Conservation (phyloP, 2,329 filamentous ascomycete species). For the Diaporthe sp. region DNA sequence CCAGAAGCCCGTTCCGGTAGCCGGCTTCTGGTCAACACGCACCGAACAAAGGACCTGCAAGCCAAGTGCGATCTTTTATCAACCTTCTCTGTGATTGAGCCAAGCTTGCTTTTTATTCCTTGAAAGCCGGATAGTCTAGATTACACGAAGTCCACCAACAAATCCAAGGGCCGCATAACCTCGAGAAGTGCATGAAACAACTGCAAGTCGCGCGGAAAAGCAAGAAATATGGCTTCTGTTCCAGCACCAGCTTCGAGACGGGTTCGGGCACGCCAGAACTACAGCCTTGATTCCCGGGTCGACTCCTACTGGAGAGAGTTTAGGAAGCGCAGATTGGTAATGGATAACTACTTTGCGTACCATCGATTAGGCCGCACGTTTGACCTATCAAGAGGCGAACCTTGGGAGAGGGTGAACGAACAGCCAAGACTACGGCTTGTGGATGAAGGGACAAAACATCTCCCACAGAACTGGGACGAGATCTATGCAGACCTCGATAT, state of each 20-base stretch:
- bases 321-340: background rate
- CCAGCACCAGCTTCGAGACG: slow-evolving; percentile 1
- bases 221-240: background rate
- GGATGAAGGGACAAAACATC: background rate
- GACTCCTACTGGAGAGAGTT: slow-evolving; percentile 1
- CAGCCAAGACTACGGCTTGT: slow-evolving; percentile 3
- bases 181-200: background rate
- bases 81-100: background rate
- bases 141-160: background rate
- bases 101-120: background rate
- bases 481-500: slow-evolving; percentile 4
- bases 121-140: background rate
- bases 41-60: background rate
- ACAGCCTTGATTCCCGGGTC: background rate
- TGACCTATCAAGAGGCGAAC: background rate
- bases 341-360: slow-evolving; percentile 10
- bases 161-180: background rate
- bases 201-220: background rate
- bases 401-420: slow-evolving; percentile 3
- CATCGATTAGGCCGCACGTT: background rate
- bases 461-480: background rate
- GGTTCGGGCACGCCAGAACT: background rate
- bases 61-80: background rate
- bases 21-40: background rate
- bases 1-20: background rate